phyloP scores from a whole-genome alignment of 2,329 filamentous ascomycete genomes.

The Hymenotorrendiella dingleyae region DNA sequence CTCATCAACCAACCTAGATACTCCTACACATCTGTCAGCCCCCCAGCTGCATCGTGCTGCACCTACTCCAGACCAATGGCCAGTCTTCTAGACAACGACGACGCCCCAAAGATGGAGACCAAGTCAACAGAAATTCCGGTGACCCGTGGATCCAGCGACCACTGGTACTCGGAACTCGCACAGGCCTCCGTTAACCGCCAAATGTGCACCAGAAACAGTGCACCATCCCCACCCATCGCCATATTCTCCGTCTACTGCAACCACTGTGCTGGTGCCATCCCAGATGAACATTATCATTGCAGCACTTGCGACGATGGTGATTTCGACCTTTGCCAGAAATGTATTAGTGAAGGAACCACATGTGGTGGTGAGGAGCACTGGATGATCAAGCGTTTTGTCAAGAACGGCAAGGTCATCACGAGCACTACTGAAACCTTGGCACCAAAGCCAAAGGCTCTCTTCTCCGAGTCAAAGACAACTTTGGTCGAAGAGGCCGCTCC shows the following conservation, averaged over 20 bases:
- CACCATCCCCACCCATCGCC: conserved; percentile 10
- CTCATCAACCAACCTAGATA: conserved; percentile 19
- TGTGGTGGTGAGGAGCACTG: conserved; percentile 80
- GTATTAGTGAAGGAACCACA: conserved; percentile 67
- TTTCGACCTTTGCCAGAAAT: conserved; percentile 83
- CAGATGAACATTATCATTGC: conserved; percentile 87
- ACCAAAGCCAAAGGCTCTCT: conserved; percentile 39
- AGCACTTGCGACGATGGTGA: conserved; percentile 88
- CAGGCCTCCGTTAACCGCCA: conserved; percentile 25
- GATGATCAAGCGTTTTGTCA: conserved; percentile 86
- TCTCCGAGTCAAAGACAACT: conserved; percentile 22
- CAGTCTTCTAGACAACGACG: conserved; percentile 13
- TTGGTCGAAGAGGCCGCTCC: conserved; percentile 15
- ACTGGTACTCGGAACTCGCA: conserved; percentile 31
- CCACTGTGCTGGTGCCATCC: conserved; percentile 71
- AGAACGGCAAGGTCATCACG: conserved; percentile 71
- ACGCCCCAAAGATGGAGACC: conserved; percentile 16
- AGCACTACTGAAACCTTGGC: conserved; percentile 79
- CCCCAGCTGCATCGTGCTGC: conserved; percentile 5
- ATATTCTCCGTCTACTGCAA: conserved; percentile 92
- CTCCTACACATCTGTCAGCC: background rate
- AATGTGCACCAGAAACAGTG: conserved; percentile 8
- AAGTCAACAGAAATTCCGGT: conserved; percentile 26
- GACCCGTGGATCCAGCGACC: conserved; percentile 24
- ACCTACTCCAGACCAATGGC: conserved; percentile 5